A percentile compares a stretch with the other conserved stretches of the same genome.
These are phyloP conservation scores for Zygnema circumcarinatum DNA, from an alignment of 139 green algal species.

Conservation along the genomic window DNA sequence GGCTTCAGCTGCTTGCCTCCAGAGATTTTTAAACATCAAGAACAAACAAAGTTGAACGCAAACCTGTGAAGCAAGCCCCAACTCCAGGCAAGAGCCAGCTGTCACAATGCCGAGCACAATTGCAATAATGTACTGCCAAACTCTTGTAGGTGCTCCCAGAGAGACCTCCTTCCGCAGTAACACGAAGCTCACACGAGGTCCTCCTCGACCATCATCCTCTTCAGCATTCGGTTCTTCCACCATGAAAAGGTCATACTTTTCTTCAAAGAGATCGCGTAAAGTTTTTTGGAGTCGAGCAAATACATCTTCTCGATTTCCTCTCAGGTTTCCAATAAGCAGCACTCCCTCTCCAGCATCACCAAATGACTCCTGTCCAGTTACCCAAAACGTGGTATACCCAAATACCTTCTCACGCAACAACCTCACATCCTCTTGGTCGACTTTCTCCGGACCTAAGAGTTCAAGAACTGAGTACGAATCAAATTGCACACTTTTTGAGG, in stretches of 20 bases:
- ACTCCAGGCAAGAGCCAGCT: constrained; percentile 47
- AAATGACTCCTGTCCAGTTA: constrained; percentile 60
- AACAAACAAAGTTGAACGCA: no score
- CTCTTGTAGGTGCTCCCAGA: constrained; percentile 63
- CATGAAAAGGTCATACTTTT: constrained; percentile 86
- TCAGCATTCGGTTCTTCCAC: constrained; percentile 77
- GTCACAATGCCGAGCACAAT: constrained; percentile 59
- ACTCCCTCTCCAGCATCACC: constrained; percentile 59
- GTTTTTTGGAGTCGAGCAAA: constrained; percentile 66
- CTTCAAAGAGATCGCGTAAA: constrained; percentile 67
- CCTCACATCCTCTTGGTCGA: constrained; percentile 63
- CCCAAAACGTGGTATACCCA: constrained; percentile 66
- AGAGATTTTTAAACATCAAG: no score
- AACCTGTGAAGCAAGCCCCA: constrained; percentile 56
- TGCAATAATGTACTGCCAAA: constrained; percentile 74
- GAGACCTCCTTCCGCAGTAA: constrained; percentile 74
- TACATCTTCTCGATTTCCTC: constrained; percentile 66
- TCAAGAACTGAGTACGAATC: constrained; percentile 48
- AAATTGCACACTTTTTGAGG: constrained; percentile 21
- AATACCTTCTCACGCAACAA: constrained; percentile 65
- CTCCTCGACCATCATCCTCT: constrained; percentile 35
- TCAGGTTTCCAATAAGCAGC: constrained; percentile 80
- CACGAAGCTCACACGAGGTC: constrained; percentile 68
- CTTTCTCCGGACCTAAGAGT: constrained; percentile 60
- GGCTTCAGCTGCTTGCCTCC: no score